Evolutionary conservation across 495 filamentous ascomycete genomes (phyloP).

Genomic region (Penicillium flavigenum): DNA sequence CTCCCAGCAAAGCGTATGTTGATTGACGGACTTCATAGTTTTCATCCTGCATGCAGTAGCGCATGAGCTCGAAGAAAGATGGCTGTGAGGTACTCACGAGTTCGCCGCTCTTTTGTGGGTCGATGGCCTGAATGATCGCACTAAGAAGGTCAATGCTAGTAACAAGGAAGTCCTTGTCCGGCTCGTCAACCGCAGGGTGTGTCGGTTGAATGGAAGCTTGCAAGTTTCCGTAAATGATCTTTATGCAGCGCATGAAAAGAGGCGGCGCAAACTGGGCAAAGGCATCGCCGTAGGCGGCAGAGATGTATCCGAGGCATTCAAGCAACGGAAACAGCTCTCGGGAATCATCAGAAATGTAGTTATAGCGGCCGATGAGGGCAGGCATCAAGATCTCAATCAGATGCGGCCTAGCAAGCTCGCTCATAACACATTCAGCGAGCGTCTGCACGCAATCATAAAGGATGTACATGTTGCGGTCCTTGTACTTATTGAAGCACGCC

Average conservation of each 20-base stretch:
- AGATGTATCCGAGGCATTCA: conserved; percentile 93
- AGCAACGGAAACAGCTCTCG: conserved; percentile 91
- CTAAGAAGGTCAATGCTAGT: conserved; percentile 94
- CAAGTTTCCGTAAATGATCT: conserved; percentile 88
- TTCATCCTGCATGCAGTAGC: conserved; percentile 88
- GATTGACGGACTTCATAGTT: conserved; percentile 95
- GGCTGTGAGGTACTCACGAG: conserved; percentile 74
- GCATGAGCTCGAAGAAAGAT: conserved; percentile 84
- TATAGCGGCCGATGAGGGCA: conserved; percentile 86
- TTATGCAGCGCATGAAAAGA: conserved; percentile 81
- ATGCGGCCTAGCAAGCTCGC: conserved; percentile 71
- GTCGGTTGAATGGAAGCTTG: conserved; percentile 68
- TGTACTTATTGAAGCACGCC: conserved; percentile 87
- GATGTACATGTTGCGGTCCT: conserved; percentile 98
- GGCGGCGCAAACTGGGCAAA: conserved; percentile 82
- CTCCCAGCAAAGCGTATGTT: conserved; percentile 90
- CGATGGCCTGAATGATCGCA: conserved; percentile 89
- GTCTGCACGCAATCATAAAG: conserved; percentile 99
- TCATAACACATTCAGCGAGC: conserved; percentile 85
- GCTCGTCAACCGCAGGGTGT: conserved; percentile 56
- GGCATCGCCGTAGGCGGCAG: conserved; percentile 76
- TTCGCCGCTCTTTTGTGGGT: conserved; percentile 67
- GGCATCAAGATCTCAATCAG: conserved; percentile 89
- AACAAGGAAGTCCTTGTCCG: conserved; percentile 96
- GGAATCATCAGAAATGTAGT: conserved; percentile 82